Evolutionary conservation across 495 filamentous ascomycete species (phyloP).

Genomic region (Penicillium verhagenii): DNA sequence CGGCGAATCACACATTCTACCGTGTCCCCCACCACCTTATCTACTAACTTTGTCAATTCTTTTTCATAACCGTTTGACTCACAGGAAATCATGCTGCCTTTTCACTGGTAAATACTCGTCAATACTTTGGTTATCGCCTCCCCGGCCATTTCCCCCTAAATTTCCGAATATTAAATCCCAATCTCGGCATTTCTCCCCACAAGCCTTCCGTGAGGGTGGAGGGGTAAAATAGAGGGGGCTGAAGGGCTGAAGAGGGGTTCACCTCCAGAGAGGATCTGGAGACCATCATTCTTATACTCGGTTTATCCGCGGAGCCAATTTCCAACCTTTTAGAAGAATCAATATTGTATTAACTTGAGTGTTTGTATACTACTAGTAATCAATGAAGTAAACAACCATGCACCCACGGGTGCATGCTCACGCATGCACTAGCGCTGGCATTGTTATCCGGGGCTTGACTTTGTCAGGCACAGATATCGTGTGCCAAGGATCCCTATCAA

Average conservation of each 20-base stretch:
- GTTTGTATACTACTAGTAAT: background rate
- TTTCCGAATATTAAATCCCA: background rate
- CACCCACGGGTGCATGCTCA: background rate
- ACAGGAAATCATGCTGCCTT: slow-evolving; percentile 12
- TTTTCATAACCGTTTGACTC: slow-evolving; percentile 26
- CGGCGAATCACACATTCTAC: slow-evolving; percentile 4
- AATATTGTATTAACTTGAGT: background rate
- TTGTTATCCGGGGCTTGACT: background rate
- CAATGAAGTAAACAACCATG: too few relatives aligned
- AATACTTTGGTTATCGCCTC: background rate
- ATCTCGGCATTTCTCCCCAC: background rate
- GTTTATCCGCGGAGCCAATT: background rate
- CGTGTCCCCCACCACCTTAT: slow-evolving; percentile 20
- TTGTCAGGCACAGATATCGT: slow-evolving; percentile 2
- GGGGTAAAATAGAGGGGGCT: slow-evolving; percentile 4
- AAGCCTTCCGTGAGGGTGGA: slow-evolving; percentile 3
- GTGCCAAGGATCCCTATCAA: slow-evolving; percentile 10
- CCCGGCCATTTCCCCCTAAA: background rate
- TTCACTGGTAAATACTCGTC: background rate
- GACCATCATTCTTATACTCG: too few relatives aligned
- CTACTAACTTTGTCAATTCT: slow-evolving; percentile 21
- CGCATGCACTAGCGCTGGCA: background rate
- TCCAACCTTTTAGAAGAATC: background rate
- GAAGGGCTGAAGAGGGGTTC: too few relatives aligned
- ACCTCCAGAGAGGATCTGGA: too few relatives aligned